Evolutionary conservation across 768 basidiomycete species (phyloP).

Genomic region (Goffeauzyma gilvescens): DNA sequence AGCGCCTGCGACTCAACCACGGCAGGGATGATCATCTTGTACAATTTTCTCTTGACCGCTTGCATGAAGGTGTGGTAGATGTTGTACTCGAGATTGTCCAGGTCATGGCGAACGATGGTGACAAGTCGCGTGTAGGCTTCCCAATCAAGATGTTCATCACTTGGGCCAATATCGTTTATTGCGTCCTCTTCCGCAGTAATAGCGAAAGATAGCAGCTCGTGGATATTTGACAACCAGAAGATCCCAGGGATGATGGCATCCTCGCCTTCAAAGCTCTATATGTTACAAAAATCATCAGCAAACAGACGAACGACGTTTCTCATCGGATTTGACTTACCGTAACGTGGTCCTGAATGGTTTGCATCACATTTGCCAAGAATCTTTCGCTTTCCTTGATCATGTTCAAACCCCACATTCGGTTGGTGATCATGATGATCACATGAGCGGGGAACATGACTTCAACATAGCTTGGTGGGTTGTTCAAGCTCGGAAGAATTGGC

Average conservation of each 20-base stretch:
- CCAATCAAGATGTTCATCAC: conserved; percentile 45
- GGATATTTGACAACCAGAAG: conserved; percentile 99
- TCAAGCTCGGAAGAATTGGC: conserved; percentile 73
- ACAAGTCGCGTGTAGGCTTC: conserved; percentile 88
- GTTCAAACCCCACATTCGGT: conserved; percentile 99
- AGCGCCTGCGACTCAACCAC: conserved; percentile 92
- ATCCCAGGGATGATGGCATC: conserved; percentile 91
- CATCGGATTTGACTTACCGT: conserved; percentile 48
- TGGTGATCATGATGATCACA: conserved; percentile 89
- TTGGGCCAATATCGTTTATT: conserved; percentile 60
- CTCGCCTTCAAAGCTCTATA: conserved; percentile 56
- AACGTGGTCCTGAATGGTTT: conserved; percentile 86
- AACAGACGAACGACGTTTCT: not conserved
- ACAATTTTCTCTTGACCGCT: conserved; percentile 84
- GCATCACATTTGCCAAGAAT: conserved; percentile 97
- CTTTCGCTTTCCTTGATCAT: conserved; percentile 91
- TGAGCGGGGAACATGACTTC: conserved; percentile 98
- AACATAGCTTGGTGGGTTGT: conserved; percentile 81
- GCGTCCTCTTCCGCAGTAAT: conserved; percentile 98
- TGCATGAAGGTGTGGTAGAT: conserved; percentile 99
- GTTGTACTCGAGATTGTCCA: conserved; percentile 96
- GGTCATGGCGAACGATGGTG: conserved; percentile 94
- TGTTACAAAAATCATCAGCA: not conserved
- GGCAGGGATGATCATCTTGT: conserved; percentile 98
- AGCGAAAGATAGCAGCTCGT: conserved; percentile 97